phyloP scores from a whole-genome alignment of 2,329 filamentous ascomycete genomes.

The Monosporascus cannonballus region DNA sequence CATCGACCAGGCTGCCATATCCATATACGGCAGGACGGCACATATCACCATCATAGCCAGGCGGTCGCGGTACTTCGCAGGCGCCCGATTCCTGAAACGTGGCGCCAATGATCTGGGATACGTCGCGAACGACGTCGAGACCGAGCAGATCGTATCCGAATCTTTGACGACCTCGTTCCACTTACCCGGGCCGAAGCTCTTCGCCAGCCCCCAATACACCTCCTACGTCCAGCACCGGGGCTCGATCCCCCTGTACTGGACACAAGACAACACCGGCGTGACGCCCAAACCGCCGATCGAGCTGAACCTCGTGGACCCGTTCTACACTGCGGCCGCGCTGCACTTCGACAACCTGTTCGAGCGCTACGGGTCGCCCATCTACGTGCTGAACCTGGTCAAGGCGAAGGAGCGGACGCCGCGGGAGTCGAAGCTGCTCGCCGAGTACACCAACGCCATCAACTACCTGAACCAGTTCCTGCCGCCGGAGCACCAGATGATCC shows the following conservation, averaged over 20 bases:
- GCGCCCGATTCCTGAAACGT: constrained; percentile 87
- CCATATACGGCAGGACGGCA: constrained; percentile 80
- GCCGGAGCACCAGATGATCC: constrained; percentile 74
- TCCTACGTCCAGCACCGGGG: constrained; percentile 96
- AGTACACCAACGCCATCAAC: constrained; percentile 79
- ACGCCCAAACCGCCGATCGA: constrained; percentile 96
- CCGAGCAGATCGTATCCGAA: constrained; percentile 96
- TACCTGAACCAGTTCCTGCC: constrained; percentile 96
- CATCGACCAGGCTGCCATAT: constrained; percentile 81
- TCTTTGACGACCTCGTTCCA: constrained; percentile 94
- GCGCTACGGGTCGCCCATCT: constrained; percentile 87
- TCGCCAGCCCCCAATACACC: constrained; percentile 84
- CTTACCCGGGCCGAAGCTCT: constrained; percentile 77
- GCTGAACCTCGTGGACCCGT: constrained; percentile 90
- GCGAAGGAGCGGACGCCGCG: constrained; percentile 79
- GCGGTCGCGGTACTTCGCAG: constrained; percentile 87
- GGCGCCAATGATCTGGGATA: constrained; percentile 92
- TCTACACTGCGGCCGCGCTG: constrained; percentile 85
- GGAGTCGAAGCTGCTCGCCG: constrained; percentile 83
- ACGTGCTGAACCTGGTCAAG: constrained; percentile 88
- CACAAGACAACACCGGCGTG: constrained; percentile 90
- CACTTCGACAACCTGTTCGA: constrained; percentile 95
- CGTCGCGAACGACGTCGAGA: constrained; percentile 97
- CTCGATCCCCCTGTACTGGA: constrained; percentile 96
- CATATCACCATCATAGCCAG: constrained; percentile 93